Conservation (phyloP, 2,329 filamentous ascomycete genomes). For the Colletotrichum sp. region DNA sequence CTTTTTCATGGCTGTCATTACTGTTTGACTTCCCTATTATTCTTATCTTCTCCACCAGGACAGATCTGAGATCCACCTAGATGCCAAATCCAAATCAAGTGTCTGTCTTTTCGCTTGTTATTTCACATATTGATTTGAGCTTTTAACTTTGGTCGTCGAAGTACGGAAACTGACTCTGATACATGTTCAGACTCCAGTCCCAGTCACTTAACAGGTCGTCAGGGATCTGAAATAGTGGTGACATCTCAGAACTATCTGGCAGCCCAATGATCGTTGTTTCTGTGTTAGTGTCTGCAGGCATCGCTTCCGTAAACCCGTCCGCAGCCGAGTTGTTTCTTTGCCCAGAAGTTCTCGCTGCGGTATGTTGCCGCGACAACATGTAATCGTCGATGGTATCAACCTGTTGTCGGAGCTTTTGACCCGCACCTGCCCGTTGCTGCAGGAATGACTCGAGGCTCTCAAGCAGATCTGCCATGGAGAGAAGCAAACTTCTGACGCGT, state of each 20-base stretch:
- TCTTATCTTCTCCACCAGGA: no score
- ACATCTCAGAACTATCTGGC: neutral
- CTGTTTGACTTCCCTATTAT: no score
- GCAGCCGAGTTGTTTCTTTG: neutral
- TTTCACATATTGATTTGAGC: no score
- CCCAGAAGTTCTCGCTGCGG: neutral
- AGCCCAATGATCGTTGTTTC: neutral
- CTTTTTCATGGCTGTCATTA: no score
- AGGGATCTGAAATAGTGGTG: neutral
- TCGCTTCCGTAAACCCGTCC: neutral
- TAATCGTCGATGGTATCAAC: neutral
- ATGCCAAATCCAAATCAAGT: no score
- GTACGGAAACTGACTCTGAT: neutral
- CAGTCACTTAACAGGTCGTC: neutral
- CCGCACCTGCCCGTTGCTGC: neutral
- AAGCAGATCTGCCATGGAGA: neutral
- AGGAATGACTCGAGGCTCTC: neutral
- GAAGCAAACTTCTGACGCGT: neutral
- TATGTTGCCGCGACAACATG: neutral
- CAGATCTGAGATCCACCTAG: no score
- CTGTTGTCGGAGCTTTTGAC: neutral
- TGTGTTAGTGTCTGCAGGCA: neutral
- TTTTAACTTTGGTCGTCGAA: neutral
- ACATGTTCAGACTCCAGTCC: neutral
- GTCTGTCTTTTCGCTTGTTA: no score